Evolutionary conservation across 2,329 filamentous ascomycete genomes (phyloP).

Genomic region (Leptoxyphium fumago): DNA sequence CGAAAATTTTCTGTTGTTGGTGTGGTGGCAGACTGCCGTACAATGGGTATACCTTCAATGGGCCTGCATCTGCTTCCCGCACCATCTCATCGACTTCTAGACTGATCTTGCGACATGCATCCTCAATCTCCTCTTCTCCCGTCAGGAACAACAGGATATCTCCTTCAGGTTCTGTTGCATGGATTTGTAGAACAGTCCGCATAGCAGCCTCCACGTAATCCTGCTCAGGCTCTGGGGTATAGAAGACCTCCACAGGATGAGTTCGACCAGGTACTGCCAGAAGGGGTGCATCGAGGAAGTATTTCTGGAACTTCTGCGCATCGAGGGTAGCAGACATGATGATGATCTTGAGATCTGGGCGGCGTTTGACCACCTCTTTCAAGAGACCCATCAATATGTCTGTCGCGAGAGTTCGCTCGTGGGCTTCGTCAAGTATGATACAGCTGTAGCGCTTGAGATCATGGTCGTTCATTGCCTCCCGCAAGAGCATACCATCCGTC

Average conservation of each 20-base stretch:
- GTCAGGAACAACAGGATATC: slow-evolving; percentile 92
- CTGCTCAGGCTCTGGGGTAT: slow-evolving; percentile 87
- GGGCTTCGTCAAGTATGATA: slow-evolving; percentile 96
- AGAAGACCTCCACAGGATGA: slow-evolving; percentile 94
- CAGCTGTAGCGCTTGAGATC: slow-evolving; percentile 85
- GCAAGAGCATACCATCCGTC: slow-evolving; percentile 96
- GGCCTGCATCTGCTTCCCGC: slow-evolving; percentile 79
- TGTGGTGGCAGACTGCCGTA: slow-evolving; percentile 86
- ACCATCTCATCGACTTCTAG: slow-evolving; percentile 86
- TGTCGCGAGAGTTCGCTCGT: slow-evolving; percentile 85
- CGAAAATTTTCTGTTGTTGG: slow-evolving; percentile 92
- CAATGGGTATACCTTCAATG: slow-evolving; percentile 77
- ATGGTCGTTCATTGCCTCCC: slow-evolving; percentile 93
- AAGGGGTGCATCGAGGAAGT: slow-evolving; percentile 88
- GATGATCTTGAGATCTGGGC: slow-evolving; percentile 89
- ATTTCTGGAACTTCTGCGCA: slow-evolving; percentile 93
- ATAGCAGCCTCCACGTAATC: slow-evolving; percentile 96
- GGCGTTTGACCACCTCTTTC: slow-evolving; percentile 71
- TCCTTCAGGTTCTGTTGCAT: slow-evolving; percentile 80
- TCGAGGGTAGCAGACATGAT: slow-evolving; percentile 98
- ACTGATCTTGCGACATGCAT: slow-evolving; percentile 80
- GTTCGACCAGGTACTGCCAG: slow-evolving; percentile 90
- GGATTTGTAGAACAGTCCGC: slow-evolving; percentile 89
- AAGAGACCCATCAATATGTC: slow-evolving; percentile 95
- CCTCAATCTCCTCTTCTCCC: slow-evolving; percentile 96